phyloP scores from a whole-genome alignment of 83 land plant species.

The Larix sibirica region DNA sequence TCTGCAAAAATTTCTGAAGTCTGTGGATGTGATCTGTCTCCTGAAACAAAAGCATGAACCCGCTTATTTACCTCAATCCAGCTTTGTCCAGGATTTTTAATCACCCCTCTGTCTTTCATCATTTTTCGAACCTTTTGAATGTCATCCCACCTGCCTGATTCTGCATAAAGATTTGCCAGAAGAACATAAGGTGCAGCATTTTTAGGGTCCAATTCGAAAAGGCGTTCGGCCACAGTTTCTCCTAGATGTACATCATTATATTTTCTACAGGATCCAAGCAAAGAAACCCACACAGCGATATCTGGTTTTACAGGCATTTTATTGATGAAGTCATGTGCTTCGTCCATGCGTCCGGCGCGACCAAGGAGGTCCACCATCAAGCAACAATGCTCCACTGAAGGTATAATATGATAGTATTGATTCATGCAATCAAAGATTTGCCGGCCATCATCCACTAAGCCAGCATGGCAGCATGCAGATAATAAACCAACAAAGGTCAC shows the following conservation, averaged over 20 bases:
- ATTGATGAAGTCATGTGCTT: conserved; percentile 48
- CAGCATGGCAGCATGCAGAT: conserved; percentile 54
- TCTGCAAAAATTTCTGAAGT: conserved; percentile 28
- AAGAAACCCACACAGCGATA: conserved; percentile 45
- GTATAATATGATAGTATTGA: conserved; percentile 28
- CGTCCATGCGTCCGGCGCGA: conserved; percentile 48
- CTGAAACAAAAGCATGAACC: conserved; percentile 40
- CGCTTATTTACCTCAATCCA: conserved; percentile 37
- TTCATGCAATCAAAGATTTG: conserved; percentile 42
- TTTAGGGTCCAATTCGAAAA: conserved; percentile 55
- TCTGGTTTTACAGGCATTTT: conserved; percentile 41
- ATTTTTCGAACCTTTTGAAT: conserved; percentile 32
- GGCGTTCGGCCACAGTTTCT: conserved; percentile 43
- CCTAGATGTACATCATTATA: conserved; percentile 47
- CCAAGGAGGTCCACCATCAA: conserved; percentile 72
- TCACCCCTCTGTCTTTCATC: conserved; percentile 53
- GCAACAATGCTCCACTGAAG: conserved; percentile 59
- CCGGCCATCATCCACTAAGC: conserved; percentile 44
- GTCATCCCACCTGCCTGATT: conserved; percentile 51
- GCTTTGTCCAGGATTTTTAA: conserved; percentile 60
- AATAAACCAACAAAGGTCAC: conserved; percentile 53
- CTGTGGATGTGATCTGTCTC: conserved; percentile 39
- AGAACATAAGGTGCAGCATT: conserved; percentile 61
- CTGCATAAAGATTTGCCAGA: conserved; percentile 55
- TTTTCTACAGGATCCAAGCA: conserved; percentile 57